Evolutionary conservation across 768 basidiomycete genomes (phyloP), one percentile per base, ranked within the genome.

Genomic region (Rhodocollybia butyracea): DNA sequence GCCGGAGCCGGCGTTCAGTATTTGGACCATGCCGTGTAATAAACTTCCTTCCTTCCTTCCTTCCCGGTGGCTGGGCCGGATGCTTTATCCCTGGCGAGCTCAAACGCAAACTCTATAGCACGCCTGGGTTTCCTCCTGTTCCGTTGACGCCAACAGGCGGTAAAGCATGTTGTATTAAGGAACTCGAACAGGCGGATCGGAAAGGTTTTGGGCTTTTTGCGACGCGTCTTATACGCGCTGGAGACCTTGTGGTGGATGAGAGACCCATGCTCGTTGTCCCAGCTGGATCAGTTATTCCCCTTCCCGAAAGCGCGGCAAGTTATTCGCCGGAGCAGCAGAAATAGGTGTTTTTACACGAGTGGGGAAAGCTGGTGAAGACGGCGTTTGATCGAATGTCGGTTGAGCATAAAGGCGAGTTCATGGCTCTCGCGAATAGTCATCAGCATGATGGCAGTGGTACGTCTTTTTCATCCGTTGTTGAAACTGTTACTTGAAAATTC

Each of bases 171-270:
- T 17, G n/a, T 5, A 40, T n/a, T 19, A 19, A 19, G 15, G 17
- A 40, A 40, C 15, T 19, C 21, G 39, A 8, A n/a, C n/a, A n/a
- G n/a, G n/a, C n/a, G 5, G 39, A 19, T 19, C 15, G 17, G 34
- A 36, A 40, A 40, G 39, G 39, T 17, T 40, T 40, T 13, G 73
- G 71, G 3, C 61, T 71, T 31, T 64, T 74, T 57, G 68, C 71
- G 15, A 67, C 66, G 17, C 59, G 60, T 31, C 53, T 62, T 26
- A 63, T 74, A 51, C 59, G 57, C 27, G 34, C 47, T 1, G 69
- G 68, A 43, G 71, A 72, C 4, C 54, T 71, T 72, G 73, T 4
- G 60, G n/a, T n/a, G n/a, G n/a, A n/a, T n/a, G n/a, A n/a, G n/a
- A n/a, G n/a, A n/a, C n/a, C n/a, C n/a, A n/a, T 76, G 36, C 55